Evolutionary conservation across 2,329 filamentous ascomycete species (phyloP).

Genomic region (Tympanopsis confertula): DNA sequence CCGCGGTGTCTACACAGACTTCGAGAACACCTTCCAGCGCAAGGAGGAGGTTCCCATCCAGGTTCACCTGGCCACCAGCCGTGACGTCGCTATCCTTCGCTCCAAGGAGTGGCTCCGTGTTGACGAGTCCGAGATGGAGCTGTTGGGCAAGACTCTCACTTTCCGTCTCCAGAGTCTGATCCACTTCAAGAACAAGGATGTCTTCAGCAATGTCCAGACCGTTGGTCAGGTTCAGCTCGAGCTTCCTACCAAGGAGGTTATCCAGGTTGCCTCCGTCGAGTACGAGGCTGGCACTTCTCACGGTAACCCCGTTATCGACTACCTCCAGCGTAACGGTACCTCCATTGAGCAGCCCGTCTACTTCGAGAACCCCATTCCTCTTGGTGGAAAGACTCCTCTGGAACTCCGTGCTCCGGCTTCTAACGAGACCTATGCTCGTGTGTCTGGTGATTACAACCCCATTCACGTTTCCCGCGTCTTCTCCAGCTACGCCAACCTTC

Average conservation of each 20-base stretch:
- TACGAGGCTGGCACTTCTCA: constrained; percentile 86
- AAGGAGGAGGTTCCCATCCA: constrained; percentile 94
- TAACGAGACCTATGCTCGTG: constrained; percentile 11
- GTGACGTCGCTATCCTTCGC: constrained; percentile 84
- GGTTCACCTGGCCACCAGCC: constrained; percentile 72
- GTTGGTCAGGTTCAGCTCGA: constrained; percentile 86
- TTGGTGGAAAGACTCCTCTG: constrained; percentile 1
- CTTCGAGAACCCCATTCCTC: constrained; percentile 1
- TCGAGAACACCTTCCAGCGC: constrained; percentile 95
- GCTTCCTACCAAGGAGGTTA: constrained; percentile 90
- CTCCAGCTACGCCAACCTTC: constrained; percentile 18
- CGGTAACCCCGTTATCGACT: constrained; percentile 94
- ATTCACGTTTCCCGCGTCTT: constrained; percentile 24
- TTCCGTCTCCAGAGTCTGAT: constrained; percentile 91
- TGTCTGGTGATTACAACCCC: constrained; percentile 25
- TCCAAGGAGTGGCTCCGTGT: constrained; percentile 97
- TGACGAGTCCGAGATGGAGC: constrained; percentile 66
- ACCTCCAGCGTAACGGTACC: constrained; percentile 73
- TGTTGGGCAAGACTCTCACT: constrained; percentile 83
- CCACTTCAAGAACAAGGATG: constrained; percentile 85
- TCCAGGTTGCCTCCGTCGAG: constrained; percentile 93
- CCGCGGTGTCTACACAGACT: constrained; percentile 84
- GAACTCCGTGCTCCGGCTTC: constrained; percentile 7
- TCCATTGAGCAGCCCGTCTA: constrained; percentile 47
- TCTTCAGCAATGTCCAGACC: constrained; percentile 87